Evolutionary conservation across 495 filamentous ascomycete species (phyloP).

Genomic region (Xylaria telfairii): DNA sequence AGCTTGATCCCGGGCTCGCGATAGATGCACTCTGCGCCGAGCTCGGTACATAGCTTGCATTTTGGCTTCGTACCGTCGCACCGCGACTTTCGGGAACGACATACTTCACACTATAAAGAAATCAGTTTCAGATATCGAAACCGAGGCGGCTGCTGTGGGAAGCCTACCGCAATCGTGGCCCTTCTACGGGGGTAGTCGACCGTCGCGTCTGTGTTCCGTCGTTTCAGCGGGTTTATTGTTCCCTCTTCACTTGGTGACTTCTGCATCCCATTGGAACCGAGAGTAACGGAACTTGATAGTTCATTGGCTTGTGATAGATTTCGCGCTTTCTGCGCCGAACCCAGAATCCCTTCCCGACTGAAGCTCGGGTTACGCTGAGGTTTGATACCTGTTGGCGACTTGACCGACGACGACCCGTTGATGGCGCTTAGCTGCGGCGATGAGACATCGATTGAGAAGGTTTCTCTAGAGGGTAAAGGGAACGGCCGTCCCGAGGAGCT

Average conservation of each 20-base stretch:
- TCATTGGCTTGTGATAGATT: constrained; percentile 61
- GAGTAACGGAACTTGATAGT: constrained; percentile 40
- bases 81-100: constrained; percentile 80
- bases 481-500: constrained; percentile 49
- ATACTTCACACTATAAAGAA: constrained; percentile 74
- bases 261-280: constrained; percentile 49
- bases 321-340: constrained; percentile 62
- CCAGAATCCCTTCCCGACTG: constrained; percentile 62
- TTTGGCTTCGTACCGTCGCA: constrained; percentile 85
- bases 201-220: constrained; percentile 69
- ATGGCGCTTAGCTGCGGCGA: constrained; percentile 48
- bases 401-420: constrained; percentile 52
- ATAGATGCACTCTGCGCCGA: constrained; percentile 83
- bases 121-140: constrained; percentile 10
- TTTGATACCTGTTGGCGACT: constrained; percentile 57
- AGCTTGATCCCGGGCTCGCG: constrained; percentile 87
- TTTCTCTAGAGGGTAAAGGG: constrained; percentile 51
- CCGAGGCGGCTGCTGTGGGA: constrained; percentile 15
- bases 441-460: constrained; percentile 55
- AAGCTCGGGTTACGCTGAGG: constrained; percentile 55
- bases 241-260: constrained; percentile 58
- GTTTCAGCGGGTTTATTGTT: constrained; percentile 60
- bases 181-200: constrained; percentile 72
- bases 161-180: constrained; percentile 74
- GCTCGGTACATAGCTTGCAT: constrained; percentile 80